A percentile compares a stretch with the other conserved stretches of the same genome.
phyloP scores from a whole-genome alignment of 331 rosid species.

The Prunus yedoensis region DNA sequence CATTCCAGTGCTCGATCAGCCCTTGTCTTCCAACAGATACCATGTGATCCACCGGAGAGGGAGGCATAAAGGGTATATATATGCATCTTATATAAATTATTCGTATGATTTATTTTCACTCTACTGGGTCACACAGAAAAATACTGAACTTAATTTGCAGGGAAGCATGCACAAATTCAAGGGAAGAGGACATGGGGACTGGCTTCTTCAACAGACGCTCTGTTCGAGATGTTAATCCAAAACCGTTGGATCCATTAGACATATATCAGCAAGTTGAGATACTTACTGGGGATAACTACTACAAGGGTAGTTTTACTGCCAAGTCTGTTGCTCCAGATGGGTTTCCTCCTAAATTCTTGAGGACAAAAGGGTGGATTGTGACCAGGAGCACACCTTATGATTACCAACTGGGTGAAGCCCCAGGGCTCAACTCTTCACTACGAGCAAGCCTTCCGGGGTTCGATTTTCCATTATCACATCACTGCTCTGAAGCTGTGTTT shows the following conservation, averaged over 20 bases:
- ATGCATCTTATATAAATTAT: too few relatives aligned
- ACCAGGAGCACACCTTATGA: neutral
- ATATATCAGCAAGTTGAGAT: conserved; percentile 56
- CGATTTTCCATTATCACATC: neutral
- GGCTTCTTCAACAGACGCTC: conserved; percentile 30
- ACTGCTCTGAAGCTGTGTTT: conserved; percentile 14
- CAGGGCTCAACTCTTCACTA: conserved; percentile 27
- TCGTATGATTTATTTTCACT: neutral
- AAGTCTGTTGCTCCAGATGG: conserved; percentile 25
- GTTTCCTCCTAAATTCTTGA: conserved; percentile 22
- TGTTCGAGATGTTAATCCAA: conserved; percentile 39
- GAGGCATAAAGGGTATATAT: conserved; percentile 41
- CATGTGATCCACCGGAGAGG: conserved; percentile 40
- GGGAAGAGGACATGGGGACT: conserved; percentile 39
- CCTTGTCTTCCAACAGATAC: conserved; percentile 55
- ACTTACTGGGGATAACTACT: neutral
- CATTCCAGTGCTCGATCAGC: conserved; percentile 54
- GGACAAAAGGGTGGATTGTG: conserved; percentile 23
- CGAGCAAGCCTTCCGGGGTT: conserved; percentile 33
- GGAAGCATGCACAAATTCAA: conserved; percentile 42
- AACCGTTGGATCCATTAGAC: conserved; percentile 40
- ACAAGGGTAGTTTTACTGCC: conserved; percentile 6
- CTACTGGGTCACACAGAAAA: neutral
- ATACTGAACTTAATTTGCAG: conserved; percentile 9
- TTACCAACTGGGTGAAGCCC: conserved; percentile 26